These are phyloP conservation scores for Gloeophyllum trabeum DNA, from an alignment of 768 basidiomycete species.

Conservation along the genomic window DNA sequence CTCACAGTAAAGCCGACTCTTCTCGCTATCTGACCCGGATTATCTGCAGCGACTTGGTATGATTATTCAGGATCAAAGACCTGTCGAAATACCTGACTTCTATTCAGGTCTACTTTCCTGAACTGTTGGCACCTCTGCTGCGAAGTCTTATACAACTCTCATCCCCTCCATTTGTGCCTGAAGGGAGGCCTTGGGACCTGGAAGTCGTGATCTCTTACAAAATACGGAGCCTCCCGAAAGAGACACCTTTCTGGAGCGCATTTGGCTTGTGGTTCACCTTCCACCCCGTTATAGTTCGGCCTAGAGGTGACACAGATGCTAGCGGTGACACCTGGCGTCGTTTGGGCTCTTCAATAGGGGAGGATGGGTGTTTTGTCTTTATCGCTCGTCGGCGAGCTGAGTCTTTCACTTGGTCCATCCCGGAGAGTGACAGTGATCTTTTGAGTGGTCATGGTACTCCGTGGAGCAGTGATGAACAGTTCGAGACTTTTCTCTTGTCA, in stretches of 20 bases:
- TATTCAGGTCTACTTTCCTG: constrained; percentile 73
- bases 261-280: constrained; percentile 75
- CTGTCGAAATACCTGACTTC: background rate
- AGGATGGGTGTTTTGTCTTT: constrained; percentile 40
- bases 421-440: constrained; percentile 40
- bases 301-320: background rate
- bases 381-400: constrained; percentile 43
- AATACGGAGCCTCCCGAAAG: constrained; percentile 60
- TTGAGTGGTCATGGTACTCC: constrained; percentile 44
- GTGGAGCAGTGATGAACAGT: constrained; percentile 57
- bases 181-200: constrained; percentile 9
- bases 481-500: constrained; percentile 48
- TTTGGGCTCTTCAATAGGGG: constrained; percentile 28
- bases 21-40: constrained; percentile 43
- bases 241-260: constrained; percentile 66
- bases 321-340: constrained; percentile 27
- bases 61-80: constrained; percentile 14
- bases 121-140: constrained; percentile 67
- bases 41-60: constrained; percentile 76
- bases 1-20: background rate
- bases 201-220: constrained; percentile 64
- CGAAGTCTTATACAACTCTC: constrained; percentile 67
- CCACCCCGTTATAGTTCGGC: constrained; percentile 32
- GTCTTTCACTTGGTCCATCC: constrained; percentile 47
- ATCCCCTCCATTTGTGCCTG: constrained; percentile 29